Conservation (phyloP, 2,329 filamentous ascomycete genomes). For the Sarocladiaceae sp. region DNA sequence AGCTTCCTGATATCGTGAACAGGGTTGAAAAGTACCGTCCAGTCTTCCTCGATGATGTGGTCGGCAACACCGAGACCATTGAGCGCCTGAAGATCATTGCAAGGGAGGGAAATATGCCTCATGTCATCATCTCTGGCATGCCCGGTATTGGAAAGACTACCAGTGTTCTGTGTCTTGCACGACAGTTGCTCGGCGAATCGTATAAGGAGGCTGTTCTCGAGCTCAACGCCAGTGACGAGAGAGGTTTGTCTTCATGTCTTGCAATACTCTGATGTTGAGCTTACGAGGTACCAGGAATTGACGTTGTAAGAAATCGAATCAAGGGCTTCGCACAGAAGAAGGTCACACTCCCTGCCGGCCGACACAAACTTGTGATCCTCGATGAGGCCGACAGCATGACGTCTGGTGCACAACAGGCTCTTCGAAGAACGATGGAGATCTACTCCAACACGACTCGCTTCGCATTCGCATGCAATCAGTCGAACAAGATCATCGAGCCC, state of each 20-base stretch:
- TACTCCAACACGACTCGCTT: conserved; percentile 96
- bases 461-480: conserved; percentile 97
- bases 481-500: conserved; percentile 99
- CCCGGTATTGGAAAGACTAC: conserved; percentile 98
- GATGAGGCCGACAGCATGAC: conserved; percentile 99
- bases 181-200: conserved; percentile 83
- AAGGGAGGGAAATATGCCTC: conserved; percentile 98
- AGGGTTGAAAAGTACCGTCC: conserved; percentile 99
- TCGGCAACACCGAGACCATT: conserved; percentile 96
- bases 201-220: conserved; percentile 98
- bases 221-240: conserved; percentile 92
- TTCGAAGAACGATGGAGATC: conserved; percentile 97
- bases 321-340: conserved; percentile 99
- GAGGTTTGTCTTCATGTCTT: conserved; percentile 50
- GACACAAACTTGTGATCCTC: conserved; percentile 95
- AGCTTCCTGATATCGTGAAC: conserved; percentile 10
- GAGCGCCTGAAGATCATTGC: conserved; percentile 97
- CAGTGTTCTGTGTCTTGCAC: conserved; percentile 85
- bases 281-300: conserved; percentile 73
- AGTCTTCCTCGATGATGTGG: conserved; percentile 90
- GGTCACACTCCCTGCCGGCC: conserved; percentile 83
- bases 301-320: conserved; percentile 94
- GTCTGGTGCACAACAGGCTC: conserved; percentile 88
- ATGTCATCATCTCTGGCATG: conserved; percentile 99
- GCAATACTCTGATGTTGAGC: no score